Base-by-base conservation (phyloP, 1,139 yeast genomes). In the Scheffersomyces cryptocercus region DNA sequence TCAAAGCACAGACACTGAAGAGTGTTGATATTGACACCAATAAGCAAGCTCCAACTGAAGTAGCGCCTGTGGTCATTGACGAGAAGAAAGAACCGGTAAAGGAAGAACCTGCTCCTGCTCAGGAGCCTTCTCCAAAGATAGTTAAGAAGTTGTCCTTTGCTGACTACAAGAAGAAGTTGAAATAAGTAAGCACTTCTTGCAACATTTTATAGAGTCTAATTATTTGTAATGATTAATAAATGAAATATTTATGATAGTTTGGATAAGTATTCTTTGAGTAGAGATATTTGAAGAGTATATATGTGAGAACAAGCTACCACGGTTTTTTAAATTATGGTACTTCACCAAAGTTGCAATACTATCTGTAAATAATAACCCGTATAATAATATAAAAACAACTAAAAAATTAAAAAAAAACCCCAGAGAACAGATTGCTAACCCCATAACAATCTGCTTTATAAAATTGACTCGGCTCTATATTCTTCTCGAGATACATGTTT, bases 91-190 rank as follows among this genome's bases (percentile, higher is more conserved):
- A 32, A 28, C 46, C 48, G 5, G 50, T 48, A 8, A 51, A 50
- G n/a, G 55, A 48, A n/a, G 50, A 54, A 39, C 51, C 61, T 11
- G 45, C 35, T 31, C 35, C 52, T 20, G 48, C 49, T 9, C 33
- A 33, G 9, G 14, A 26, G 12, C 50, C 59, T 5, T 61, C 61
- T 35, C 65, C 52, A 33, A 63, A 56, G 52, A 62, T 70, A 8
- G 79, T 76, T 50, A 88, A 88, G 69, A 86, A 87, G 62, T 68
- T 88, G 48, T 85, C 91, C 30, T 84, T 88, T 65, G 95, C 95
- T 1, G 96, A 88, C 59, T 88, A 88, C 62, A 84, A 83, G 61
- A 84, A 81, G 68, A 85, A 84, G 63, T 82, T 77, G 74, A 80
- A 78, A 54, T 69, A 49, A 52, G 26, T 20, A 20, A 20, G 26